Percentiles rank a stretch among this genome's conserved stretches.
Evolutionary conservation across 345 rosid genomes (phyloP).

Genomic region (Linum usitatissimum): DNA sequence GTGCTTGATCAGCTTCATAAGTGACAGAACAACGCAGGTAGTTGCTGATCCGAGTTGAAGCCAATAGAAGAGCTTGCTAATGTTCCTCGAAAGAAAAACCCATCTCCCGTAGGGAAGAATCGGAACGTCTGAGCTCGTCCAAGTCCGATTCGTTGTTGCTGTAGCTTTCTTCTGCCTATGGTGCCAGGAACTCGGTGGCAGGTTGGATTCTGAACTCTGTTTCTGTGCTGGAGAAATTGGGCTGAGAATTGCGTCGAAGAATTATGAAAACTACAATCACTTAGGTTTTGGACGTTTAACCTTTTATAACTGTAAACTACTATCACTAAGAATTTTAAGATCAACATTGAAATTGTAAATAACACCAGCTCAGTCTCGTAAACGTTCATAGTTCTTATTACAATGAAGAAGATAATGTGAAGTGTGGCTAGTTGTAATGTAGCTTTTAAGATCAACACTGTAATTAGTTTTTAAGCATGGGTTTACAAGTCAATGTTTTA

Average conservation of each 20-base stretch:
- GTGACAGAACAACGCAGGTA: constrained; percentile 59
- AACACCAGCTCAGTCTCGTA: too few species aligned
- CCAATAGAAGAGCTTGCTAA: constrained; percentile 74
- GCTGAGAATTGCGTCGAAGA: constrained; percentile 17
- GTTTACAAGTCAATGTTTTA: too few species aligned
- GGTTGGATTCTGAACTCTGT: constrained; percentile 10
- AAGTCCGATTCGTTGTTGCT: constrained; percentile 23
- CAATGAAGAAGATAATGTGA: too few species aligned
- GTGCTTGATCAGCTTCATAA: constrained; percentile 56
- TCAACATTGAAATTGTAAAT: too few species aligned
- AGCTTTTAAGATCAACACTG: too few species aligned
- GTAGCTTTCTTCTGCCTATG: constrained; percentile 15
- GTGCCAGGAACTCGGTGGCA: constrained; percentile 3
- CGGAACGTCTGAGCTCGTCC: constrained; percentile 70
- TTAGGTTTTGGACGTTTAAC: too few species aligned
- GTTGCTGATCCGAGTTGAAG: constrained; percentile 76
- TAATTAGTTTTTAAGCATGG: too few species aligned
- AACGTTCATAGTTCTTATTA: too few species aligned
- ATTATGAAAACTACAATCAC: neutral
- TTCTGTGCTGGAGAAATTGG: constrained; percentile 19
- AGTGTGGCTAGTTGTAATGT: too few species aligned
- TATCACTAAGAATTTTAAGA: too few species aligned
- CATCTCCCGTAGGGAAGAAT: constrained; percentile 61
- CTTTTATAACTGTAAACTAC: too few species aligned
- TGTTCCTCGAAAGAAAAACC: constrained; percentile 53